Evolutionary conservation across 176 grass and related monocot species (phyloP).

Genomic region (Pontederia crassipes): DNA sequence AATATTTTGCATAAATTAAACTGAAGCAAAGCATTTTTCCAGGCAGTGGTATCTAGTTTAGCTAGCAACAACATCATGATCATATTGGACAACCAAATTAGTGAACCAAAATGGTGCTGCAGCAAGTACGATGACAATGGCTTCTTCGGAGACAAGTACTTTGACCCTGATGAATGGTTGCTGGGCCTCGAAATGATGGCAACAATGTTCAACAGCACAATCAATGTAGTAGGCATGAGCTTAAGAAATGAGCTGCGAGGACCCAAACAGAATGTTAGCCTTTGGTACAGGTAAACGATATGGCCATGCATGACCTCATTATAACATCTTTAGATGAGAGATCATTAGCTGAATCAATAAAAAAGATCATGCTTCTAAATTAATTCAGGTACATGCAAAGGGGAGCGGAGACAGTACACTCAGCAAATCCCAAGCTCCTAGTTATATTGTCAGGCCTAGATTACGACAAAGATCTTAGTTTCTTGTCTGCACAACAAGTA

Average conservation of each 20-base stretch:
- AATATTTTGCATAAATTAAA: not conserved
- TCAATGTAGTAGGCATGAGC: conserved; percentile 87
- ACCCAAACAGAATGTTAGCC: conserved; percentile 53
- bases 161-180: conserved; percentile 81
- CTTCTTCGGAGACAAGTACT: conserved; percentile 88
- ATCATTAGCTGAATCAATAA: not conserved
- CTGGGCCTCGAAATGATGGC: conserved; percentile 57
- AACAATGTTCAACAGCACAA: conserved; percentile 49
- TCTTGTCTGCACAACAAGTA: conserved; percentile 39
- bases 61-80: conserved; percentile 68
- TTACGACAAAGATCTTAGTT: conserved; percentile 71
- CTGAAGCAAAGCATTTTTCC: conserved; percentile 5
- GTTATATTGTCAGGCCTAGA: conserved; percentile 78
- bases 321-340: not conserved
- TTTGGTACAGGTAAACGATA: conserved; percentile 81
- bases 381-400: conserved; percentile 77
- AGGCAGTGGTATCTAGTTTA: conserved; percentile 73
- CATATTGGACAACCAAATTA: conserved; percentile 98
- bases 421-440: conserved; percentile 55
- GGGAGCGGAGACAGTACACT: conserved; percentile 80
- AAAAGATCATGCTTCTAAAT: not conserved
- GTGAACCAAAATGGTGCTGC: conserved; percentile 79
- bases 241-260: conserved; percentile 85
- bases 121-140: conserved; percentile 58
- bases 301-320: not conserved